Evolutionary conservation across 441 rosid species (phyloP).

Genomic region (Jatropha multifida): DNA sequence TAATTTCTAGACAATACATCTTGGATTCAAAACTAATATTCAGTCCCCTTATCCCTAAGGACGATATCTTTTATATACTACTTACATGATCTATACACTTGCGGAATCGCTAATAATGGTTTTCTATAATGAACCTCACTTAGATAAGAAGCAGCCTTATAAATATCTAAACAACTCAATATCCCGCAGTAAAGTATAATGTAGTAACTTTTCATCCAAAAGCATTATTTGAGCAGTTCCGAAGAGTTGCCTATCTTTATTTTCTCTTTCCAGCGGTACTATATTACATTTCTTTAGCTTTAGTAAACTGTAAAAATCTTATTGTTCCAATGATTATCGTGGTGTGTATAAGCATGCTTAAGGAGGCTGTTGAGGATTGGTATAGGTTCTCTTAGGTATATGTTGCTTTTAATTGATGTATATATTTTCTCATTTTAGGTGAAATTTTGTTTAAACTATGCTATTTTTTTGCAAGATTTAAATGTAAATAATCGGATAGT

Average conservation of each 20-base stretch:
- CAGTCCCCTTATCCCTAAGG: too few species aligned
- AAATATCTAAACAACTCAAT: conserved; percentile 50
- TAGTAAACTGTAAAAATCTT: conserved; percentile 42
- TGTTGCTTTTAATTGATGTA: neutral
- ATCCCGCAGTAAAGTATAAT: conserved; percentile 62
- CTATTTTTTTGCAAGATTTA: conserved; percentile 42
- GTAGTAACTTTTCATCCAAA: conserved; percentile 55
- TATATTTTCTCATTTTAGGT: too few species aligned
- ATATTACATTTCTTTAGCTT: conserved; percentile 48
- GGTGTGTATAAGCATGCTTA: conserved; percentile 65
- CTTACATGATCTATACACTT: too few species aligned
- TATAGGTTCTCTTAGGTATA: conserved; percentile 54
- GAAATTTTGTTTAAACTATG: too few species aligned
- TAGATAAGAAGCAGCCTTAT: conserved; percentile 39
- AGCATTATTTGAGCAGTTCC: conserved; percentile 69
- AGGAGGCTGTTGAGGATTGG: conserved; percentile 79
- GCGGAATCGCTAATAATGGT: conserved; percentile 24
- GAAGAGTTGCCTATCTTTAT: conserved; percentile 68
- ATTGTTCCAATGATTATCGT: conserved; percentile 63
- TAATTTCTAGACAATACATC: too few species aligned
- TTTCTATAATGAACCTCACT: conserved; percentile 52
- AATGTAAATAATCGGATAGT: conserved; percentile 47
- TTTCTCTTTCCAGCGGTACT: conserved; percentile 55
- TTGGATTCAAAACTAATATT: too few species aligned
- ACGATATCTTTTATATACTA: too few species aligned